Evolutionary conservation across 2,329 filamentous ascomycete species (phyloP).

Genomic region (Rachicladosporium sp.): DNA sequence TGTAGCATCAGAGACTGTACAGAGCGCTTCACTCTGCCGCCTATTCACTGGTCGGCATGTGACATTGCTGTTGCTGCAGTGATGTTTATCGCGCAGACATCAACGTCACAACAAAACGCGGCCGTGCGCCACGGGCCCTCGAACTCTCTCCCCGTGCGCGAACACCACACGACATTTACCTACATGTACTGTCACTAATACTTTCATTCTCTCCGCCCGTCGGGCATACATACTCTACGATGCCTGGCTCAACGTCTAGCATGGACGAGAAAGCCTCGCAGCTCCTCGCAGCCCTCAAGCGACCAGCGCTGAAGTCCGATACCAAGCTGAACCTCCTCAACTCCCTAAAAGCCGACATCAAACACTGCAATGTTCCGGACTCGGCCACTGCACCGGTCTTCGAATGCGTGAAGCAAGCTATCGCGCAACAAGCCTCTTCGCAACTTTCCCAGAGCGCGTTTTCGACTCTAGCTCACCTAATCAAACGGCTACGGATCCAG

Average conservation of each 20-base stretch:
- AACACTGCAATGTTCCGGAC: slow-evolving; percentile 82
- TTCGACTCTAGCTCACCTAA: slow-evolving; percentile 73
- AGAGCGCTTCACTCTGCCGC: too few relatives aligned
- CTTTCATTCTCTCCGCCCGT: too few relatives aligned
- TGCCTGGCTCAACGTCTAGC: background rate
- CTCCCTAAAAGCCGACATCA: slow-evolving; percentile 74
- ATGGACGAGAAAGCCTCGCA: slow-evolving; percentile 48
- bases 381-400: slow-evolving; percentile 59
- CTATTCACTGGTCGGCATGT: too few relatives aligned
- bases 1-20: too few relatives aligned
- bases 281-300: slow-evolving; percentile 43
- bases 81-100: too few relatives aligned
- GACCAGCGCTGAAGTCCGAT: slow-evolving; percentile 56
- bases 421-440: slow-evolving; percentile 61
- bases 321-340: slow-evolving; percentile 60
- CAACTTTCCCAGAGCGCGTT: slow-evolving; percentile 69
- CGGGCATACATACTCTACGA: background rate
- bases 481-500: slow-evolving; percentile 77
- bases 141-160: too few relatives aligned
- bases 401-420: slow-evolving; percentile 65
- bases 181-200: too few relatives aligned
- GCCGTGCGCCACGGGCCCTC: too few relatives aligned
- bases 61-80: too few relatives aligned
- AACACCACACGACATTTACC: too few relatives aligned
- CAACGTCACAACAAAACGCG: too few relatives aligned